A percentile compares a stretch with the other conserved stretches of the same genome.
Evolutionary conservation across 768 basidiomycete species (phyloP).

Genomic region (Symmetrospora coprosmae): DNA sequence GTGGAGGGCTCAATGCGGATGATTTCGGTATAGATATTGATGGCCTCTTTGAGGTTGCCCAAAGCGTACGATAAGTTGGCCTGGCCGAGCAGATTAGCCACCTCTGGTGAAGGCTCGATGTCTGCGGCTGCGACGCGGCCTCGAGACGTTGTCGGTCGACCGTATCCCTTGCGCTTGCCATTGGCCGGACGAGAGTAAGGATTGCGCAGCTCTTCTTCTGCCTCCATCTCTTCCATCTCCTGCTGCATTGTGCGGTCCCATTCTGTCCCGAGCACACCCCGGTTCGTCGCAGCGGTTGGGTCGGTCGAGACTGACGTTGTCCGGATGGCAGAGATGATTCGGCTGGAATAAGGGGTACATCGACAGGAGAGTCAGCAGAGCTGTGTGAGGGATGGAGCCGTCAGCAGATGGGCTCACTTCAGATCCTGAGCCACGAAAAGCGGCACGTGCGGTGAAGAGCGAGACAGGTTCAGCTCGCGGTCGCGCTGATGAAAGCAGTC

Average conservation of each 20-base stretch:
- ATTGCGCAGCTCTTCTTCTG: slow-evolving; percentile 44
- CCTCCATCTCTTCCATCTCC: slow-evolving; percentile 53
- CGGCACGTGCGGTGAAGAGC: not conserved
- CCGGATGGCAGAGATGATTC: slow-evolving; percentile 30
- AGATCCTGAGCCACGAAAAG: slow-evolving; percentile 13
- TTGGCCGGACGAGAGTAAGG: slow-evolving; percentile 6
- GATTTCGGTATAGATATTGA: slow-evolving; percentile 73
- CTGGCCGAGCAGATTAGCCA: slow-evolving; percentile 52
- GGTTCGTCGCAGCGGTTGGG: slow-evolving; percentile 34
- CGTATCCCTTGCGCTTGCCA: slow-evolving; percentile 16
- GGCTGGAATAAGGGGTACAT: not conserved
- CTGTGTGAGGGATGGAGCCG: not conserved
- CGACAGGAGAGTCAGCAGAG: not conserved
- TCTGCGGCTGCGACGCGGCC: slow-evolving; percentile 26
- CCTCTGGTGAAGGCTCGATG: slow-evolving; percentile 37
- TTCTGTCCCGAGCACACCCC: slow-evolving; percentile 47
- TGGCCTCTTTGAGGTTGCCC: slow-evolving; percentile 51
- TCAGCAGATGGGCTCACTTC: slow-evolving; percentile 2
- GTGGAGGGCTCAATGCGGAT: slow-evolving; percentile 85
- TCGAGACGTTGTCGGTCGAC: not conserved
- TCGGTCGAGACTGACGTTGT: slow-evolving; percentile 26
- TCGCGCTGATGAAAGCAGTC: too few relatives aligned
- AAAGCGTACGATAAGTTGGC: slow-evolving; percentile 78
- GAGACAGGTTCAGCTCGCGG: not conserved
- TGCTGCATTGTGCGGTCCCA: slow-evolving; percentile 62